Conservation (phyloP, 2,329 filamentous ascomycete genomes). For the Aspergillus novofumigatus region DNA sequence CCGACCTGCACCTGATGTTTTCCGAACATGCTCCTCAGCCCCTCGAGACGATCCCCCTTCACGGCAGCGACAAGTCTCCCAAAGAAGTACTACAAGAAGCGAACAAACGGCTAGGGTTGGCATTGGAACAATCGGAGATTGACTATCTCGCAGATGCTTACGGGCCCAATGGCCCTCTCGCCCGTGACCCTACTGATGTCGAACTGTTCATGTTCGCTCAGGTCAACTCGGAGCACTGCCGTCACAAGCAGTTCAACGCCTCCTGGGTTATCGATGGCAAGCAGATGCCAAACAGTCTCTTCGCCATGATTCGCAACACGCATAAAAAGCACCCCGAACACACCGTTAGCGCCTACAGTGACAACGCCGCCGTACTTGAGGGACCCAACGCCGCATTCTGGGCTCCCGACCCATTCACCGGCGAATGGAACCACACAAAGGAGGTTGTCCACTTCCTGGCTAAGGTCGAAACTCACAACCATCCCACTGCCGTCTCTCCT, state of each 20-base stretch:
- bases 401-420: slow-evolving; percentile 81
- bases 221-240: slow-evolving; percentile 94
- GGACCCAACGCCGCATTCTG: slow-evolving; percentile 71
- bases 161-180: slow-evolving; percentile 56
- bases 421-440: slow-evolving; percentile 81
- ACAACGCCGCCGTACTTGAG: slow-evolving; percentile 90
- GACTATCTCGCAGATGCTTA: slow-evolving; percentile 89
- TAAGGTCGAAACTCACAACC: slow-evolving; percentile 98
- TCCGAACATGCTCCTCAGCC: slow-evolving; percentile 61
- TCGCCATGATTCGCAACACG: slow-evolving; percentile 95
- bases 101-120: slow-evolving; percentile 78
- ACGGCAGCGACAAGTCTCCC: slow-evolving; percentile 60
- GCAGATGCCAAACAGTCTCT: slow-evolving; percentile 73
- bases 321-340: slow-evolving; percentile 71
- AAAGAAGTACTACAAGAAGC: slow-evolving; percentile 72
- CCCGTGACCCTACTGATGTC: slow-evolving; percentile 72
- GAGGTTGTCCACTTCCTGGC: slow-evolving; percentile 82
- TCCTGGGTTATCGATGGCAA: slow-evolving; percentile 91
- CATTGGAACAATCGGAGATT: slow-evolving; percentile 83
- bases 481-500: slow-evolving; percentile 91
- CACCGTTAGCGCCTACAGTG: slow-evolving; percentile 94
- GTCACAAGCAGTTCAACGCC: slow-evolving; percentile 92
- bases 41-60: slow-evolving; percentile 72
- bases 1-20: slow-evolving; percentile 74
- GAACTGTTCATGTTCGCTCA: slow-evolving; percentile 99